These are phyloP conservation scores for Trichoderma gamsii DNA, from an alignment of 495 filamentous ascomycete genomes.

Conservation along the genomic window DNA sequence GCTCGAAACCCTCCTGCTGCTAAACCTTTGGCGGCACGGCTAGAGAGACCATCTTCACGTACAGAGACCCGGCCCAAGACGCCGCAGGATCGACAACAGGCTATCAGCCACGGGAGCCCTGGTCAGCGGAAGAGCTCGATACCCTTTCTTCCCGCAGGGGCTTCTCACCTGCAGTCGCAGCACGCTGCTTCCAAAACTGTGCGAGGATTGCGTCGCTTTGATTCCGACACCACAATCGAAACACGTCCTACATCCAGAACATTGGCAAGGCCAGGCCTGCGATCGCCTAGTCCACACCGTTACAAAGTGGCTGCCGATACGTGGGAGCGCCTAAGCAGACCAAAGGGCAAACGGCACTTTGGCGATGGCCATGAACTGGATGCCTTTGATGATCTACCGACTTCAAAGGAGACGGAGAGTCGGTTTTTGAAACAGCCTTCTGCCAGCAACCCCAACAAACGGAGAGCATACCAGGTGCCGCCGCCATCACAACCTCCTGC, in stretches of 20 bases:
- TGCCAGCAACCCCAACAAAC: conserved; percentile 60
- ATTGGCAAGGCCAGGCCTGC: conserved; percentile 48
- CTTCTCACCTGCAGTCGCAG: conserved; percentile 68
- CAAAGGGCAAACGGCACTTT: conserved; percentile 68
- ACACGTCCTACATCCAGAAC: conserved; percentile 49
- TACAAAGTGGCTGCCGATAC: conserved; percentile 36
- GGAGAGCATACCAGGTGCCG: background rate
- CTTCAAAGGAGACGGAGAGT: conserved; percentile 72
- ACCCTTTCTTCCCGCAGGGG: conserved; percentile 79
- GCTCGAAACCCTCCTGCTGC: conserved; percentile 40
- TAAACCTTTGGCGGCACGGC: conserved; percentile 37
- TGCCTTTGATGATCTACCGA: conserved; percentile 90
- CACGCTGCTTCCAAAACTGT: conserved; percentile 67
- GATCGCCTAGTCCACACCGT: conserved; percentile 49
- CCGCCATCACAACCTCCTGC: conserved; percentile 54
- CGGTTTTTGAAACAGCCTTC: conserved; percentile 76
- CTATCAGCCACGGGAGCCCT: conserved; percentile 45
- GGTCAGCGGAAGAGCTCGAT: conserved; percentile 52
- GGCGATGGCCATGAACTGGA: conserved; percentile 91
- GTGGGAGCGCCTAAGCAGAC: conserved; percentile 61
- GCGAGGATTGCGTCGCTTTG: conserved; percentile 64
- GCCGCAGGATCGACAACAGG: conserved; percentile 51
- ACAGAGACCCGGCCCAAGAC: conserved; percentile 60
- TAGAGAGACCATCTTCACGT: conserved; percentile 48
- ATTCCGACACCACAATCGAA: conserved; percentile 57